phyloP scores from a whole-genome alignment of 257 asterid species.

The Lycium barbarum region DNA sequence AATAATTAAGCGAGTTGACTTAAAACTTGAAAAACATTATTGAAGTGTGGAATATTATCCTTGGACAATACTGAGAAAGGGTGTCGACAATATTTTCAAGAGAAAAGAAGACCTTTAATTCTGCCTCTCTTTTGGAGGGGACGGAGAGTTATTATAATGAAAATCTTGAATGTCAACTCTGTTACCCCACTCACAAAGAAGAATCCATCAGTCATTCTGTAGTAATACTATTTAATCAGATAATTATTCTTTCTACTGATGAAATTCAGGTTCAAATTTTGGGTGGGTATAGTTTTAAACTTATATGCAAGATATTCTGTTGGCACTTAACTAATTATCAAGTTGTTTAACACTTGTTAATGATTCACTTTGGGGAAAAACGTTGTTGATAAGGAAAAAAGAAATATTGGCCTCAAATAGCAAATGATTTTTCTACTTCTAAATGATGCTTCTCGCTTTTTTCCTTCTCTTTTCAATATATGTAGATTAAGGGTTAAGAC shows the following conservation, averaged over 20 bases:
- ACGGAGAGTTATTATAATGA: not conserved
- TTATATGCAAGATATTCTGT: constrained; percentile 5
- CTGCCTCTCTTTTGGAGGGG: constrained; percentile 11
- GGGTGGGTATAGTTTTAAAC: constrained; percentile 1
- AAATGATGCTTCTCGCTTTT: not conserved
- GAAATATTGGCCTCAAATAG: not conserved
- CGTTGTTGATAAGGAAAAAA: not conserved
- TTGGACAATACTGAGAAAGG: not conserved
- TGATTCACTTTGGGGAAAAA: not conserved
- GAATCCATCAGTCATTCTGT: constrained; percentile 12
- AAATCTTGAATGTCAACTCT: constrained; percentile 19
- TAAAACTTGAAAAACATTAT: not conserved
- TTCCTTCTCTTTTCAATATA: not conserved
- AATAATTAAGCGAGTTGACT: not conserved
- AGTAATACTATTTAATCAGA: not conserved
- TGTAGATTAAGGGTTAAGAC: not conserved
- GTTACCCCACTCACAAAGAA: constrained; percentile 13
- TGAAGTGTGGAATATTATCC: constrained; percentile 1
- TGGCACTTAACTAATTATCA: constrained; percentile 7
- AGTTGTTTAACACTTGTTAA: constrained; percentile 22
- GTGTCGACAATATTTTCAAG: constrained; percentile 18
- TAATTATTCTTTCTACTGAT: not conserved
- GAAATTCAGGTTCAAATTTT: not conserved
- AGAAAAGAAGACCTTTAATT: not conserved
- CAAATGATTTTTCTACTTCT: constrained; percentile 3